Percentiles rank a stretch among this genome's conserved stretches.
Conservation (phyloP, 208 protist genomes). For the Porcisia hertigi region DNA sequence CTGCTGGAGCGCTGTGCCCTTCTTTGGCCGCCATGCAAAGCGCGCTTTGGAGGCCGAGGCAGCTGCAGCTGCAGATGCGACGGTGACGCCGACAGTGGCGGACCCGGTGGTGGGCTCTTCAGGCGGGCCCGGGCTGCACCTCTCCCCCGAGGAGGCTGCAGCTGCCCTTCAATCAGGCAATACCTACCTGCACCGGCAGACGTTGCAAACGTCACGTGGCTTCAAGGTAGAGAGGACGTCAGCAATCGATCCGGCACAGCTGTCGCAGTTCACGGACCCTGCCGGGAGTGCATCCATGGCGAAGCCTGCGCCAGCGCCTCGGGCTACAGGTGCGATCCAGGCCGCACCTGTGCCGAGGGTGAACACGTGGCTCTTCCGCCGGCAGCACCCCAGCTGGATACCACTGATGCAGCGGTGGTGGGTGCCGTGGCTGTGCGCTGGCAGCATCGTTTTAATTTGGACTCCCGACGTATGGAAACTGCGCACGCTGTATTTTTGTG, state of each 20-base stretch:
- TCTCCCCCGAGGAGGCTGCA: conserved; percentile 23
- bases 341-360: conserved; percentile 18
- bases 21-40: conserved; percentile 52
- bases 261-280: conserved; percentile 17
- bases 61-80: conserved; percentile 8
- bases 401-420: conserved; percentile 87
- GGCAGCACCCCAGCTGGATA: conserved; percentile 67
- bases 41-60: conserved; percentile 39
- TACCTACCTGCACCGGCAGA: conserved; percentile 42
- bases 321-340: neutral
- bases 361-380: conserved; percentile 84
- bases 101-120: neutral
- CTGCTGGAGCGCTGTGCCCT: conserved; percentile 64
- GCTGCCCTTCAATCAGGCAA: conserved; percentile 33
- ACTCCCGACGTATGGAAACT: conserved; percentile 89
- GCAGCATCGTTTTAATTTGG: conserved; percentile 54
- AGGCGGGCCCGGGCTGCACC: conserved; percentile 13
- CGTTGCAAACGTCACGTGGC: conserved; percentile 28
- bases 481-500: conserved; percentile 65
- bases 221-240: conserved; percentile 64
- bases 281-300: neutral
- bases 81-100: neutral
- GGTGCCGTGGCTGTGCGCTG: conserved; percentile 70
- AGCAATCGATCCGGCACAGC: conserved; percentile 26
- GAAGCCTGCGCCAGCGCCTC: neutral